A percentile compares a stretch with the other conserved stretches of the same genome.
These are phyloP conservation scores for Gossypioides kirkii DNA, from an alignment of 345 rosid species.

Conservation along the genomic window DNA sequence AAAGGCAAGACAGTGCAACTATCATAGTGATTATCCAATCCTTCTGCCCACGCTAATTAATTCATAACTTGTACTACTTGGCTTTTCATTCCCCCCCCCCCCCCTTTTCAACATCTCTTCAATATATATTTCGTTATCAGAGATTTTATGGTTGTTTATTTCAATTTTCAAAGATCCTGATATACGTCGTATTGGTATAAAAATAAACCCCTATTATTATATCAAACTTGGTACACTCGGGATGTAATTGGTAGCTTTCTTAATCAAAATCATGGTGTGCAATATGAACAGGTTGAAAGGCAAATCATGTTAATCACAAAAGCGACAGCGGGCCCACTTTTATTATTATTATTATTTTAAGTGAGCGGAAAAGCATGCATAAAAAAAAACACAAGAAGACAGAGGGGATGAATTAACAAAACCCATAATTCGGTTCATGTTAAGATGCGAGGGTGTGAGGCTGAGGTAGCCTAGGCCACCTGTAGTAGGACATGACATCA, in stretches of 20 bases:
- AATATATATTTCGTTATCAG: too few relatives aligned
- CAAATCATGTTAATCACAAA: neutral
- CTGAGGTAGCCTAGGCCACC: neutral
- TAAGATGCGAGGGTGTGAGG: neutral
- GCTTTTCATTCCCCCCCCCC: neutral
- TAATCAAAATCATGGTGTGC: slow-evolving; percentile 6
- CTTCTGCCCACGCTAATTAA: neutral
- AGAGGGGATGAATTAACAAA: neutral
- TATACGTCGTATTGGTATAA: neutral
- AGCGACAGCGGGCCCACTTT: neutral
- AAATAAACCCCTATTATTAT: neutral
- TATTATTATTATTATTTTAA: neutral
- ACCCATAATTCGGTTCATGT: neutral
- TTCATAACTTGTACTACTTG: neutral
- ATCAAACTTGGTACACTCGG: neutral
- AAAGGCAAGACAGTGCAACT: neutral
- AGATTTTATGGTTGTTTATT: neutral
- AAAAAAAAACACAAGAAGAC: neutral
- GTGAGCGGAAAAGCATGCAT: neutral
- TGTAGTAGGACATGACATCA: slow-evolving; percentile 1
- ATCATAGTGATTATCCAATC: neutral
- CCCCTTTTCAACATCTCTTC: too few relatives aligned
- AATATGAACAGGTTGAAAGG: neutral
- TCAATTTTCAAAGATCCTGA: neutral
- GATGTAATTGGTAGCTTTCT: neutral